A percentile compares a stretch with the other conserved stretches of the same genome.
phyloP scores from a whole-genome alignment of 257 asterid genomes.

The Mentha longifolia region DNA sequence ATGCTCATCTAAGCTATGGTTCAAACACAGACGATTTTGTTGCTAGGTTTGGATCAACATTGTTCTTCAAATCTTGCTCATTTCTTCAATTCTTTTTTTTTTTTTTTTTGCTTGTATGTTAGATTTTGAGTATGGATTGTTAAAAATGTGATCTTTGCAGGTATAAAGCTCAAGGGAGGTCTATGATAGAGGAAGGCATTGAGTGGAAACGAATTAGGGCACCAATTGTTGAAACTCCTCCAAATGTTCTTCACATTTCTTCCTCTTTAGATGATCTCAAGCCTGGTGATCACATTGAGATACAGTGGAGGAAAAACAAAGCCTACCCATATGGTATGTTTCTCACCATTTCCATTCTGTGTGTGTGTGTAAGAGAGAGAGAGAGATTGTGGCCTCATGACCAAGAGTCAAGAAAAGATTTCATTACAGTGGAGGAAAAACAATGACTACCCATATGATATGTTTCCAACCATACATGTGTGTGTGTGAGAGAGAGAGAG shows the following conservation, averaged over 20 bases:
- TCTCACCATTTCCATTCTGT: background rate
- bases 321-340: conserved; percentile 78
- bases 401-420: conserved; percentile 1
- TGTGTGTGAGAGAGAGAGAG: background rate
- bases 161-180: conserved; percentile 68
- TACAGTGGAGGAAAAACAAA: conserved; percentile 88
- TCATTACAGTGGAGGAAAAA: conserved; percentile 6
- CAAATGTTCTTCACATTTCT: conserved; percentile 66
- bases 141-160: conserved; percentile 40
- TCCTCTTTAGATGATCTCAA: conserved; percentile 68
- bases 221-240: conserved; percentile 59
- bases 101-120: background rate
- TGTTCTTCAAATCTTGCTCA: background rate
- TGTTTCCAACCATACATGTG: background rate
- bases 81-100: background rate
- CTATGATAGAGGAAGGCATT: conserved; percentile 70
- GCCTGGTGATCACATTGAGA: conserved; percentile 88
- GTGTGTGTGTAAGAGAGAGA: conserved; percentile 12
- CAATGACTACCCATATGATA: conserved; percentile 66
- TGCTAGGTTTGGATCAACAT: conserved; percentile 63
- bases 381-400: conserved; percentile 18
- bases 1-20: conserved; percentile 83
- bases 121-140: background rate
- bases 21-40: conserved; percentile 63
- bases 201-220: conserved; percentile 80